Evolutionary conservation across 768 basidiomycete species (phyloP), one percentile per base, ranked within the genome.

Genomic region (Suillus subalutaceus): DNA sequence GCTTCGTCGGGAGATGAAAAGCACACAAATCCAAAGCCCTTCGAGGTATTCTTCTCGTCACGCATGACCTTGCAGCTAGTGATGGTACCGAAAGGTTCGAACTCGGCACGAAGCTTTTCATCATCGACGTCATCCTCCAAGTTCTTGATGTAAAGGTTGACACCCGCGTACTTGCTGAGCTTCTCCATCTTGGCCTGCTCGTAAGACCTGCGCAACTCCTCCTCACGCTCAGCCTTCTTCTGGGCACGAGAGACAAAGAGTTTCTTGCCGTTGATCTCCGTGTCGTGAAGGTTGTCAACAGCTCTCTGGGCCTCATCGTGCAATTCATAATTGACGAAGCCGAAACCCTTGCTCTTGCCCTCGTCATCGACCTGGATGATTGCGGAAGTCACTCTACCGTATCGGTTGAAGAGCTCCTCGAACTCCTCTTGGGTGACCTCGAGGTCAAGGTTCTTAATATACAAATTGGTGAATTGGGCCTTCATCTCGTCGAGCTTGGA

Each of bases 81-180:
- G 82, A 99, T 96, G 69, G 93, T 88, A 62, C 97, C 97, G 79
- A 94, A 99, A 16, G 94, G 89, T 80, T 98, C 96, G 74, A 99
- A 99, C 80, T 99, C 97, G 71, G 86, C 83, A 68, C 96, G 93
- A 73, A 99, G 91, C 80, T 96, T 96, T 66, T 99, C 97, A 74
- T 99, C 97, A 75, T 98, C 95, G 65, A 97, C 86, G 72, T 97
- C 96, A 78, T 98, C 97, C 80, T 98, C 97, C 79, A 99, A 82
- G 83, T 99, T 99, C 88, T 99, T 99, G 89, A 99, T 90, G 84
- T 99, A 99, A 65, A 99, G 85, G 84, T 99, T 99, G 79, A 98
- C 96, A 65, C 97, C 97, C 72, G 97, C 96, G 74, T 94, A 97
- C 82, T 99, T 99, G 90, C 90, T 92, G 74, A 96, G 80, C 80